phyloP scores from a whole-genome alignment of 2,329 filamentous ascomycete species.

The Xylaria sp. region DNA sequence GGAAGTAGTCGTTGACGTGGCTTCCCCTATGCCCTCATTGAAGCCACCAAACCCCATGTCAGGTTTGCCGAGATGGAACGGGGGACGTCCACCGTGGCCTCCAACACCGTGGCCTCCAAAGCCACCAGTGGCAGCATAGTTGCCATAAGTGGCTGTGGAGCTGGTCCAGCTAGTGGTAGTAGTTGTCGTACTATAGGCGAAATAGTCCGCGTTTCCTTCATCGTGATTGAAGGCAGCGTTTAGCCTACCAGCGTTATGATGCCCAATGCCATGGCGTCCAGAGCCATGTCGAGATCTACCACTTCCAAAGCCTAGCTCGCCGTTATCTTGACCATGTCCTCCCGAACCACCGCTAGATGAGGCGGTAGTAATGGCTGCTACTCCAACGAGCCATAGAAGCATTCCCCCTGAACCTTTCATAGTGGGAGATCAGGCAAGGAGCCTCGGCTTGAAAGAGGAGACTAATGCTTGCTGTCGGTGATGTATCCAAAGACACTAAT shows the following conservation, averaged over 20 bases:
- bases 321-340: not conserved
- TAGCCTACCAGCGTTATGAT: not conserved
- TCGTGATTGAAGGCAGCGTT: constrained; percentile 4
- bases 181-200: not conserved
- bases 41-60: not conserved
- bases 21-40: not conserved
- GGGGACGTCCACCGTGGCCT: not conserved
- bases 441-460: not conserved
- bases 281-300: not conserved
- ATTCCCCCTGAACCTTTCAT: constrained; percentile 20
- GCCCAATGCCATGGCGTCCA: constrained; percentile 12
- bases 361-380: not conserved
- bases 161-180: not conserved
- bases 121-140: not conserved
- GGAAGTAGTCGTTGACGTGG: not conserved
- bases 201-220: not conserved
- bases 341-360: not conserved
- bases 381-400: constrained; percentile 10
- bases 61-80: constrained; percentile 9
- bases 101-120: not conserved
- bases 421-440: not conserved
- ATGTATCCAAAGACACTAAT: not conserved
- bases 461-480: not conserved
- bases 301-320: not conserved
- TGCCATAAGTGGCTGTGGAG: constrained; percentile 4